phyloP scores from a whole-genome alignment of 208 protist genomes.

The Trypanosoma conorhini region DNA sequence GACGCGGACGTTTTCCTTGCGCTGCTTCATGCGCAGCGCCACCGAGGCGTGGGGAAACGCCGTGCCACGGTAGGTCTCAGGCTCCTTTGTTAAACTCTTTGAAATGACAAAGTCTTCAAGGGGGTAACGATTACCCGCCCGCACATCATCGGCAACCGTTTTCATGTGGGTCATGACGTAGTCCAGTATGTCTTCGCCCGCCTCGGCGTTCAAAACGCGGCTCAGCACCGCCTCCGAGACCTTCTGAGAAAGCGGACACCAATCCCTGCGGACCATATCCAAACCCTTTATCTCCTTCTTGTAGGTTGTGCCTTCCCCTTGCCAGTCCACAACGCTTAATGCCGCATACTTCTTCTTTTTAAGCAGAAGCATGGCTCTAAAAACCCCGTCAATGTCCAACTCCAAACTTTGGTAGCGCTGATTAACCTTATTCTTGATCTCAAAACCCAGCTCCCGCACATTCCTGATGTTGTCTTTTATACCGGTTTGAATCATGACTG shows the following conservation, averaged over 20 bases:
- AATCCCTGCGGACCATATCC: conserved; percentile 99
- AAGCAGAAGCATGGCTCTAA: conserved; percentile 97
- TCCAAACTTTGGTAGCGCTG: conserved; percentile 97
- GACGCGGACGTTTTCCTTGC: conserved; percentile 91
- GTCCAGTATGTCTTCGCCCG: conserved; percentile 86
- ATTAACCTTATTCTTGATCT: conserved; percentile 97
- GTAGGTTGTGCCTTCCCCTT: conserved; percentile 59
- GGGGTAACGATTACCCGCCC: conserved; percentile 49
- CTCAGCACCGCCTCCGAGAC: conserved; percentile 94
- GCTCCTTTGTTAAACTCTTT: conserved; percentile 97
- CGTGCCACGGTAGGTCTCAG: conserved; percentile 95
- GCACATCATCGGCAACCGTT: conserved; percentile 73
- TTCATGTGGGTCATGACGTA: conserved; percentile 94
- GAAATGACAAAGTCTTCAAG: conserved; percentile 97
- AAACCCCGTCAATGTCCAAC: conserved; percentile 99
- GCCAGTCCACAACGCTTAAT: conserved; percentile 77
- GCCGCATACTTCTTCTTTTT: conserved; percentile 96
- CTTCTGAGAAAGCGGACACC: conserved; percentile 97
- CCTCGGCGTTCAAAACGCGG: conserved; percentile 90
- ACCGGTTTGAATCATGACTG: conserved; percentile 99
- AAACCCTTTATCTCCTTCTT: conserved; percentile 98
- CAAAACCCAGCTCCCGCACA: conserved; percentile 88
- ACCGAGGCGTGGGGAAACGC: conserved; percentile 95
- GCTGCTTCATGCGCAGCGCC: conserved; percentile 91
- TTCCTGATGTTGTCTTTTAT: conserved; percentile 86